These are phyloP conservation scores for Rhododendron griersonianum DNA, from an alignment of 148 eudicot species.

Conservation along the genomic window DNA sequence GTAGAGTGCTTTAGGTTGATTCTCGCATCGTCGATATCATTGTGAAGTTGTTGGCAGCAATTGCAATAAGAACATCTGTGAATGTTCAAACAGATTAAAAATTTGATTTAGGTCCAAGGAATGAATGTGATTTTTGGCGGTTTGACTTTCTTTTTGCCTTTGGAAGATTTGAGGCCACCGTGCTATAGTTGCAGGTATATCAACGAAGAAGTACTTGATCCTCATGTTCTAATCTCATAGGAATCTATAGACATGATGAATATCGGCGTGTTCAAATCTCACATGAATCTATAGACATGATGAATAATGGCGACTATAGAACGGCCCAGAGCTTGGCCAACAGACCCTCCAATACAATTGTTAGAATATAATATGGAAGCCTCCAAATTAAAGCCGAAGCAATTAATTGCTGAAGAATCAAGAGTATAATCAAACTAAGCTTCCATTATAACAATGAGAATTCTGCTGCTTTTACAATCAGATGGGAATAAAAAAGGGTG, in stretches of 20 bases:
- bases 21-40: background rate
- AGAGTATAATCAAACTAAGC: background rate
- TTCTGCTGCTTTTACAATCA: conserved; percentile 10
- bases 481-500: background rate
- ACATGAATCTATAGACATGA: background rate
- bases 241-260: background rate
- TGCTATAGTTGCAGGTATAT: background rate
- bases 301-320: background rate
- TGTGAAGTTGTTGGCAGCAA: background rate
- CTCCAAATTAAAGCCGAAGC: background rate
- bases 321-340: background rate
- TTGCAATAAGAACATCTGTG: conserved; percentile 3
- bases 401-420: background rate
- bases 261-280: background rate
- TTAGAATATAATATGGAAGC: background rate
- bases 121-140: background rate
- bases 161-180: background rate
- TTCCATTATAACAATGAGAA: background rate
- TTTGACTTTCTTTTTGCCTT: background rate
- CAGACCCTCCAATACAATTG: background rate
- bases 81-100: background rate
- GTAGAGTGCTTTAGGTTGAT: background rate
- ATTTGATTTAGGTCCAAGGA: background rate
- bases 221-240: background rate
- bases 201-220: background rate